Conservation (phyloP, 2,329 filamentous ascomycete species). For the Aciculosporium take region DNA sequence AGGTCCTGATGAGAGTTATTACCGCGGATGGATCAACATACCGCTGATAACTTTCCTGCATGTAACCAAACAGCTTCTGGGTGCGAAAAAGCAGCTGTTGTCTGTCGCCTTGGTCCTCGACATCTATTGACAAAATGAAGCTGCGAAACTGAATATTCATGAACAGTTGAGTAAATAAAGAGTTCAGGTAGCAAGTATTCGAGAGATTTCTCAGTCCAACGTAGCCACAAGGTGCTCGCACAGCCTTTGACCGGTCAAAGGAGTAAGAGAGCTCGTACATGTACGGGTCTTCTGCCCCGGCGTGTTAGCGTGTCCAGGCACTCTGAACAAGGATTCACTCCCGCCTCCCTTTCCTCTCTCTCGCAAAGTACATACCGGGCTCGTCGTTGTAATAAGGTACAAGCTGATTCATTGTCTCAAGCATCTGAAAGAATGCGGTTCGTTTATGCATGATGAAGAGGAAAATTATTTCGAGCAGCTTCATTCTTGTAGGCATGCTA, state of each 20-base stretch:
- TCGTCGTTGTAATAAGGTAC: constrained; percentile 26
- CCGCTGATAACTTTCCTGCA: constrained; percentile 70
- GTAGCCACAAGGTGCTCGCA: constrained; percentile 69
- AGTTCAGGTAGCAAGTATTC: constrained; percentile 96
- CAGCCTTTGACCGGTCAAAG: constrained; percentile 51
- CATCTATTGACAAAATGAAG: constrained; percentile 58
- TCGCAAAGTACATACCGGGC: constrained; percentile 19
- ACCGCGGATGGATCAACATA: constrained; percentile 60
- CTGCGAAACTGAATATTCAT: constrained; percentile 83
- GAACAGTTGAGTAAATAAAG: constrained; percentile 82
- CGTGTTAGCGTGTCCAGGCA: not conserved
- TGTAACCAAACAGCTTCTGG: constrained; percentile 65
- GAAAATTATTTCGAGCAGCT: constrained; percentile 47
- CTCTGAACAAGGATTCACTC: not conserved
- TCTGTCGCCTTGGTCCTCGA: constrained; percentile 37
- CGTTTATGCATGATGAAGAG: constrained; percentile 38
- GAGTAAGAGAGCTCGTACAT: constrained; percentile 44
- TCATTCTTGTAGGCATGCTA: constrained; percentile 38
- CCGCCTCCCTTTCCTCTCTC: not conserved
- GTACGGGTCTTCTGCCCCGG: constrained; percentile 31
- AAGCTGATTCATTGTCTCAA: constrained; percentile 26
- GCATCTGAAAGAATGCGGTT: constrained; percentile 32
- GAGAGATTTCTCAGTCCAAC: constrained; percentile 84
- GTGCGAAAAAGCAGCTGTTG: constrained; percentile 64
- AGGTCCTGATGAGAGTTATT: constrained; percentile 64